phyloP scores from a whole-genome alignment of 1,284 basidiomycete species.

The Trichosporon sp. region DNA sequence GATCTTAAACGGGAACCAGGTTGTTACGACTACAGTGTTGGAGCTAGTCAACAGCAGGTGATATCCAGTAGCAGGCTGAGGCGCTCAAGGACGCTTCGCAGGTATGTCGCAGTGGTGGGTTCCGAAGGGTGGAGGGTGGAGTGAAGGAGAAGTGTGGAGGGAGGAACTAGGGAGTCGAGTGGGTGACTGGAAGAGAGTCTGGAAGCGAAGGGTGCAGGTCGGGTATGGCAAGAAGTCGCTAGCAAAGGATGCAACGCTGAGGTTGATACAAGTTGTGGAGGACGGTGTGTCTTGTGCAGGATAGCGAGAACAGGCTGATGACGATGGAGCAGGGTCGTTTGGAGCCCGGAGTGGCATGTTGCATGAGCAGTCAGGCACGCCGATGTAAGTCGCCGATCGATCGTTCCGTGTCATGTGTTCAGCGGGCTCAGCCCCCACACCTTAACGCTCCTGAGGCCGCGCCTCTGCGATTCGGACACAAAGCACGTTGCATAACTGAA shows the following conservation, averaged over 20 bases:
- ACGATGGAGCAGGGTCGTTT: constrained; percentile 12
- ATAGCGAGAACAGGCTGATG: background rate
- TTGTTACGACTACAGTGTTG: too few relatives aligned
- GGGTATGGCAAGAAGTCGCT: background rate
- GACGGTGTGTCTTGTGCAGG: background rate
- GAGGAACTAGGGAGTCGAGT: background rate
- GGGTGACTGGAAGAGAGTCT: background rate
- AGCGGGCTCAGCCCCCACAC: constrained; percentile 1
- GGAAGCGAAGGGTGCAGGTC: background rate
- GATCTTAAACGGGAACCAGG: background rate
- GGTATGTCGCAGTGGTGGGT: background rate
- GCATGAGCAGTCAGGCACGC: background rate
- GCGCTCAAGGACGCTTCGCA: background rate
- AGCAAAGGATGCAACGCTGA: background rate
- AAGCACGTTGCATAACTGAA: background rate
- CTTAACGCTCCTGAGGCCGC: background rate
- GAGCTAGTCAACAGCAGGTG: too few relatives aligned
- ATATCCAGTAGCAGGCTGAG: too few relatives aligned
- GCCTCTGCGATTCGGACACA: background rate
- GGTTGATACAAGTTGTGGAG: background rate
- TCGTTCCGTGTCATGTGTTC: background rate
- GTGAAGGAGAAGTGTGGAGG: background rate
- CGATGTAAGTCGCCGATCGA: constrained; percentile 13
- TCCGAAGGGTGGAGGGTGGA: background rate
- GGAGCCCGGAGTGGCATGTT: background rate